Evolutionary conservation across 805 yeast species (phyloP).

Genomic region (Metschnikowia cerradonensis): DNA sequence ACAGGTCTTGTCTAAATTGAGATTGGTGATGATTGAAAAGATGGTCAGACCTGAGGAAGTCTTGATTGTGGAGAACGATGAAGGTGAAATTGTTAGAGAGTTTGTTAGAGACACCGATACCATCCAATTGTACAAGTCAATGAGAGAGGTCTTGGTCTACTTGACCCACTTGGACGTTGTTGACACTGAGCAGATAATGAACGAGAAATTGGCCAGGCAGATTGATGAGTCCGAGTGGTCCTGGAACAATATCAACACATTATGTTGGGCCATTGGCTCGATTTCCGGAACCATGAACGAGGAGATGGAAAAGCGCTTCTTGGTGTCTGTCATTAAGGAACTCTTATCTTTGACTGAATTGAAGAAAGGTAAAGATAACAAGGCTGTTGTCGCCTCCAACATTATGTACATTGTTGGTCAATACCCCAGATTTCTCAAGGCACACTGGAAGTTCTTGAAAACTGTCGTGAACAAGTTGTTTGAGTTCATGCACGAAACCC

Average conservation of each 20-base stretch:
- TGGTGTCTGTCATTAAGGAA: slow-evolving; percentile 91
- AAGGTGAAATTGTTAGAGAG: slow-evolving; percentile 97
- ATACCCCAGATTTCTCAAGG: slow-evolving; percentile 93
- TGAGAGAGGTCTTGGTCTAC: slow-evolving; percentile 93
- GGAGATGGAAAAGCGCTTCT: slow-evolving; percentile 91
- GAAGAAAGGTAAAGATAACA: slow-evolving; percentile 96
- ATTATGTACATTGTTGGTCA: slow-evolving; percentile 99
- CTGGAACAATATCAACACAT: slow-evolving; percentile 94
- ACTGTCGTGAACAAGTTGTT: slow-evolving; percentile 93
- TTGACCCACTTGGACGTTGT: slow-evolving; percentile 92
- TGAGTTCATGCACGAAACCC: slow-evolving; percentile 99
- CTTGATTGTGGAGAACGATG: slow-evolving; percentile 93
- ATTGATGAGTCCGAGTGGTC: slow-evolving; percentile 98
- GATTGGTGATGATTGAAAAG: slow-evolving; percentile 91
- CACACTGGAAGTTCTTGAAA: slow-evolving; percentile 96
- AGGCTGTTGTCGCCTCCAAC: slow-evolving; percentile 99
- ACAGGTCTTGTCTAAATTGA: slow-evolving; percentile 72
- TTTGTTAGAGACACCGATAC: slow-evolving; percentile 97
- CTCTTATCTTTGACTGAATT: slow-evolving; percentile 86
- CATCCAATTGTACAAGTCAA: slow-evolving; percentile 87
- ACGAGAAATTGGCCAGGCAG: slow-evolving; percentile 84
- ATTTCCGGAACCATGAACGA: slow-evolving; percentile 98
- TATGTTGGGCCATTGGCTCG: slow-evolving; percentile 99
- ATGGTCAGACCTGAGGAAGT: slow-evolving; percentile 99
- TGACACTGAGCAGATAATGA: slow-evolving; percentile 93